phyloP scores from a whole-genome alignment of 176 grass and related monocot species.

The Tillandsia fasciculata region DNA sequence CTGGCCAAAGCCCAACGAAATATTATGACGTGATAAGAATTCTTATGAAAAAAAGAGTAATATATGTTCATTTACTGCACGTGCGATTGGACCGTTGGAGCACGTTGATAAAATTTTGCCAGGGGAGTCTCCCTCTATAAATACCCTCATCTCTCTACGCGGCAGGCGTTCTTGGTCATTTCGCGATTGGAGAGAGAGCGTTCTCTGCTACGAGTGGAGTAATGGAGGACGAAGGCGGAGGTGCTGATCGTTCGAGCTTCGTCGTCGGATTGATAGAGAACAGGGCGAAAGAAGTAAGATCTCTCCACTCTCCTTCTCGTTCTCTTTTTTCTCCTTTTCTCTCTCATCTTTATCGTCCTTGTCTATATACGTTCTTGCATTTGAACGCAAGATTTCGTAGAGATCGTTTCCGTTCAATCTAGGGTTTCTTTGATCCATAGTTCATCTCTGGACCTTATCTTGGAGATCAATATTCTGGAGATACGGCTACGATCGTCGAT shows the following conservation, averaged over 20 bases:
- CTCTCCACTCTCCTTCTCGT: not conserved
- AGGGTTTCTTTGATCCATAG: not conserved
- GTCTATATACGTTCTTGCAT: not conserved
- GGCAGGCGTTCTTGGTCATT: no score
- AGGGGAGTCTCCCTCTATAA: no score
- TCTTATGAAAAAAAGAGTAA: no score
- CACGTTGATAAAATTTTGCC: no score
- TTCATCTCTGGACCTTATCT: not conserved
- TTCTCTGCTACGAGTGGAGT: not conserved
- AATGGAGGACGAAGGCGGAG: constrained; percentile 24
- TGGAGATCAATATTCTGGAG: not conserved
- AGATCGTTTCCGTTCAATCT: not conserved
- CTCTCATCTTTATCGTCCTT: not conserved
- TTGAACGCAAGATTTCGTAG: not conserved
- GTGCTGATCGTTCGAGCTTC: constrained; percentile 51
- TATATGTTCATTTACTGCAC: no score
- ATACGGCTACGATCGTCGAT: not conserved
- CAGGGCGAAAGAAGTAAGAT: constrained; percentile 67
- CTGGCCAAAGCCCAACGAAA: no score
- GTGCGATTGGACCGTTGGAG: no score
- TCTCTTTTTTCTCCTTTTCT: not conserved
- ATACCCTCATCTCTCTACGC: no score
- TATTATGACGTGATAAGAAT: no score
- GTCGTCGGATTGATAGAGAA: constrained; percentile 83
- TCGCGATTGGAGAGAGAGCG: not conserved